A percentile compares a stretch with the other conserved stretches of the same genome.
phyloP scores from a whole-genome alignment of 495 filamentous ascomycete genomes.

The Neurospora sp. region DNA sequence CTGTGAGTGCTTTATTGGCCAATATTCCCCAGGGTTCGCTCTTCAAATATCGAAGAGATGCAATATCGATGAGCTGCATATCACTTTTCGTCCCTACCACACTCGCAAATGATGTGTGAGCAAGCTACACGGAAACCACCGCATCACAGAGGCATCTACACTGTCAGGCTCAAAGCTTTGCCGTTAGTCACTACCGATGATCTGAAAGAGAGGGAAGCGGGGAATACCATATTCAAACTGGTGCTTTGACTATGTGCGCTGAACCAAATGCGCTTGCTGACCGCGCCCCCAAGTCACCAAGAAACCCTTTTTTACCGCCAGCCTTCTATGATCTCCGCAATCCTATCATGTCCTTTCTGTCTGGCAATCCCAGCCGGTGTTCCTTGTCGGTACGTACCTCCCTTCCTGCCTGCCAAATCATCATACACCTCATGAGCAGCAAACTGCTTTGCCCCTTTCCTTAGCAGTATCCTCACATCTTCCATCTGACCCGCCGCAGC shows the following conservation, averaged over 20 bases:
- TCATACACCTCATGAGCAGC: constrained; percentile 6
- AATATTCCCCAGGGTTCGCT: not conserved
- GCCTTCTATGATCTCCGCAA: constrained; percentile 1
- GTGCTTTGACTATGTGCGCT: not conserved
- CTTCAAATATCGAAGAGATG: not conserved
- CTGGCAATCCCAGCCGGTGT: constrained; percentile 9
- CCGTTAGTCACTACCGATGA: not conserved
- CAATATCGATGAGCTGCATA: not conserved
- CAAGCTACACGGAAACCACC: not conserved
- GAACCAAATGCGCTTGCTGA: not conserved
- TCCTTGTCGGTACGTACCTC: constrained; percentile 2
- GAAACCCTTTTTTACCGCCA: not conserved
- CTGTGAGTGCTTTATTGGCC: not conserved
- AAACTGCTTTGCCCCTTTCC: constrained; percentile 8
- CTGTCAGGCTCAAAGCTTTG: not conserved
- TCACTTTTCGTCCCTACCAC: not conserved
- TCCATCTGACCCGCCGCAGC: constrained; percentile 1
- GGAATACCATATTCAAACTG: not conserved
- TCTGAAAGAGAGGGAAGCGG: not conserved
- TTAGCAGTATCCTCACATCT: constrained; percentile 5
- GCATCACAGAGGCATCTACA: not conserved
- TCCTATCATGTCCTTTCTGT: constrained; percentile 2
- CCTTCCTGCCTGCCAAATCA: not conserved
- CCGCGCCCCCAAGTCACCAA: not conserved
- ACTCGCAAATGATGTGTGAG: not conserved